Percentiles rank a stretch among this genome's conserved stretches.
phyloP scores from a whole-genome alignment of 306 rosid genomes.

The Sechiopsis laciniata region DNA sequence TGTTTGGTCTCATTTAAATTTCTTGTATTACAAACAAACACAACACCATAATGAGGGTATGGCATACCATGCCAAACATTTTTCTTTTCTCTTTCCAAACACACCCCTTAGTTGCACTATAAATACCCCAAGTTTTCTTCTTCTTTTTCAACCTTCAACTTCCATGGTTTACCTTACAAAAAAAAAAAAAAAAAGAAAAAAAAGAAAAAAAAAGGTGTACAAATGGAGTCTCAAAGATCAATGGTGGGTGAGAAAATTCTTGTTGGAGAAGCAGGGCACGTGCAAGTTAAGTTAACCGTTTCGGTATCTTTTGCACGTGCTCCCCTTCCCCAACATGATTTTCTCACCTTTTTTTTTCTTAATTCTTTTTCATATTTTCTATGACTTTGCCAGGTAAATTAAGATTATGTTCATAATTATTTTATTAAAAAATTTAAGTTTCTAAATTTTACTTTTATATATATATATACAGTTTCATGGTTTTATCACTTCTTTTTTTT shows the following conservation, averaged over 20 bases:
- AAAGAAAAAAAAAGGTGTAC: background rate
- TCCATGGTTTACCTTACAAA: background rate
- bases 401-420: background rate
- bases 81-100: background rate
- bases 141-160: background rate
- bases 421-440: background rate
- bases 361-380: background rate
- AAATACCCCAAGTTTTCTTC: background rate
- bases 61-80: slow-evolving; percentile 10
- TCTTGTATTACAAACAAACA: background rate
- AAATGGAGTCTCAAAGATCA: background rate
- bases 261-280: slow-evolving; percentile 99
- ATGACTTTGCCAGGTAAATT: background rate
- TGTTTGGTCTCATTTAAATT: background rate
- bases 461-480: background rate
- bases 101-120: background rate
- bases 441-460: background rate
- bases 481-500: background rate
- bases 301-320: slow-evolving; percentile 57
- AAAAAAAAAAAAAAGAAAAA: background rate
- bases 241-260: slow-evolving; percentile 51
- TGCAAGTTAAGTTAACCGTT: slow-evolving; percentile 50
- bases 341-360: slow-evolving; percentile 34
- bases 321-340: slow-evolving; percentile 81
- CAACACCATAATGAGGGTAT: slow-evolving; percentile 10